Base-by-base conservation (phyloP, 176 grass and related monocot species). In the Eleusine coracana region DNA sequence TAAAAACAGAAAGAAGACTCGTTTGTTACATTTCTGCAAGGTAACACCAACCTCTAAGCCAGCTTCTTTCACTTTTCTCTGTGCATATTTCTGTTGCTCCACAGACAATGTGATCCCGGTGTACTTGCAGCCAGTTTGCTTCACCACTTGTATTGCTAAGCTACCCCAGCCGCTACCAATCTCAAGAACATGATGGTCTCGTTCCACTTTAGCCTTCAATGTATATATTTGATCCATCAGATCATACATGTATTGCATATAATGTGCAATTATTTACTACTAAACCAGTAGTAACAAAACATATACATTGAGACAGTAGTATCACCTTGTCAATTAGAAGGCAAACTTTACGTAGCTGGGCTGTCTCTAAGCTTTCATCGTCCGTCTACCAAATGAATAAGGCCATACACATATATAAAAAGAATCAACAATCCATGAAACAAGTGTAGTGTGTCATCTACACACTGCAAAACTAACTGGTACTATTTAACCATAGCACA, bases 121-220 rank as follows among this genome's bases (percentile, higher is more conserved):
- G 80, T 98, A 98, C 86, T 70, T 94, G 90, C 95, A 94, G 31
- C 95, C 95, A 61, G 88, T 89, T 51, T 88, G 90, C 90, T 82
- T 94, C 44, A 91, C 95, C 56, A 98, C 18, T 46, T 94, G 82
- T 73, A 98, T 89, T 27, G 95, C 95, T 71, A 98, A 78, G 48
- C 82, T 84, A 50, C 95, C 95, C 95, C 95, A 98, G 21, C 92
- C 92, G 20, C 86, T 89, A 40, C 95, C 95, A 80, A 98, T 98
- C 46, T 98, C 95, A 72, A 98, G 92, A 68, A 98, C 92, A 68
- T 93, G 84, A 78, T 97, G 92, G 17, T 91, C 87, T 44, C 58
- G 69, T 65, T 88, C 77, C 36, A 97, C 86, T 91, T 85, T 90
- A 83, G 95, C 95, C 95, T 97, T 86, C 7, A 16, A 42, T 66